Evolutionary conservation across 2,329 filamentous ascomycete species (phyloP).

Genomic region (Alternaria sp.): DNA sequence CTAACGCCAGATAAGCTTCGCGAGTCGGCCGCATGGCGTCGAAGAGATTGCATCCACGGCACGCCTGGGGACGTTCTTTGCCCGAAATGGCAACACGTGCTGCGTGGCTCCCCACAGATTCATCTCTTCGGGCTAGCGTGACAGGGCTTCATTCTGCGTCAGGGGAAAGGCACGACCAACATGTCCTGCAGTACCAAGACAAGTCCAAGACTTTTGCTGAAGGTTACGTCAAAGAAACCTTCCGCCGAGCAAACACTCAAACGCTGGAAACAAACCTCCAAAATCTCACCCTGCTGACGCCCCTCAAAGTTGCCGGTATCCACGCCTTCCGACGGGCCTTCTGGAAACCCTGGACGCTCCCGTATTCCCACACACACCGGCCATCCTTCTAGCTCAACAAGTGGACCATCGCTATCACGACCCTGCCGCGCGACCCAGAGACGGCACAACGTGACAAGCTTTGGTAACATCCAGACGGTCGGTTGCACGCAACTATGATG

Average conservation of each 20-base stretch:
- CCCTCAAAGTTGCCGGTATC: not conserved
- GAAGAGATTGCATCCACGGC: conserved; percentile 24
- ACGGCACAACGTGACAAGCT: conserved; percentile 20
- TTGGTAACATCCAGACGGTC: conserved; percentile 23
- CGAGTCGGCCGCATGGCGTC: conserved; percentile 2
- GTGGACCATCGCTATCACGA: not conserved
- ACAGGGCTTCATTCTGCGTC: conserved; percentile 10
- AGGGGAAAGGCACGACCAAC: conserved; percentile 15
- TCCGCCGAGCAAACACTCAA: not conserved
- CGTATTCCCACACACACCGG: conserved; percentile 18
- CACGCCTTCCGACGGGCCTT: conserved; percentile 3
- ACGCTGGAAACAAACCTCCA: not conserved
- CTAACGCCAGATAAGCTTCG: conserved; percentile 30
- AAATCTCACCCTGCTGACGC: not conserved
- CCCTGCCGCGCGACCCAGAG: conserved; percentile 10
- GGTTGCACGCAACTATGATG: conserved; percentile 17
- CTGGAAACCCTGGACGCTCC: conserved; percentile 1
- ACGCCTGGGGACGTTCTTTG: conserved; percentile 4
- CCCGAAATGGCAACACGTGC: conserved; percentile 13
- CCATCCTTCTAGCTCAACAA: conserved; percentile 1
- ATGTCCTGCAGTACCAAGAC: not conserved
- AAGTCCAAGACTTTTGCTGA: not conserved
- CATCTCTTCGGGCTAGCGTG: conserved; percentile 22
- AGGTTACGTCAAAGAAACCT: conserved; percentile 8
- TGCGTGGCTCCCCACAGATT: conserved; percentile 10